Percentiles rank a stretch among this genome's conserved stretches.
Conservation (phyloP, 2,329 filamentous ascomycete genomes). For the Clonostachys byssicola region DNA sequence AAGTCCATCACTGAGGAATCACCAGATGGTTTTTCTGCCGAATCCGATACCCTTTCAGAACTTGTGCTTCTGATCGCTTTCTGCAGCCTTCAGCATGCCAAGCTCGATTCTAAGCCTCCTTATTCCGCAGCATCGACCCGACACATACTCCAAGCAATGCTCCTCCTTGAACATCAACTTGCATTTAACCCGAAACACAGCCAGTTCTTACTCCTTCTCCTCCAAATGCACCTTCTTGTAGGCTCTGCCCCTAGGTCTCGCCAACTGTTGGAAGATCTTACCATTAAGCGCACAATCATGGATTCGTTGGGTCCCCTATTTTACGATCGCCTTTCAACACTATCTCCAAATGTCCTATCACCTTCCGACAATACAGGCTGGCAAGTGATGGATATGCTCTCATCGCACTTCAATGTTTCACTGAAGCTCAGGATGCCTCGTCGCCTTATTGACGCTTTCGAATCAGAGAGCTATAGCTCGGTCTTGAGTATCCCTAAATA, state of each 20-base stretch:
- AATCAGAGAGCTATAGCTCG: slow-evolving; percentile 44
- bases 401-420: slow-evolving; percentile 39
- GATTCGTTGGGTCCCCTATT: slow-evolving; percentile 51
- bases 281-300: slow-evolving; percentile 53
- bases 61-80: slow-evolving; percentile 25
- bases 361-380: slow-evolving; percentile 21
- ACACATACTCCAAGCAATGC: slow-evolving; percentile 40
- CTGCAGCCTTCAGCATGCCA: slow-evolving; percentile 22
- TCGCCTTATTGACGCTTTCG: slow-evolving; percentile 39
- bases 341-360: slow-evolving; percentile 36
- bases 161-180: slow-evolving; percentile 45
- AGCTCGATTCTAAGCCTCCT: neutral
- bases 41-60: slow-evolving; percentile 14
- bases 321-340: slow-evolving; percentile 48
- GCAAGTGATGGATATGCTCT: slow-evolving; percentile 34
- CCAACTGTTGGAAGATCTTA: slow-evolving; percentile 43
- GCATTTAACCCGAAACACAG: slow-evolving; percentile 38
- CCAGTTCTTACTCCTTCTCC: slow-evolving; percentile 41
- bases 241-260: slow-evolving; percentile 43
- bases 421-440: slow-evolving; percentile 40
- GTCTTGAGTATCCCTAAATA: slow-evolving; percentile 41
- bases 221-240: slow-evolving; percentile 45
- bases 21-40: neutral
- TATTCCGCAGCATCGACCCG: slow-evolving; percentile 8
- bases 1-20: slow-evolving; percentile 2